phyloP scores from a whole-genome alignment of 345 rosid species.

The Cardiospermum halicacabum region DNA sequence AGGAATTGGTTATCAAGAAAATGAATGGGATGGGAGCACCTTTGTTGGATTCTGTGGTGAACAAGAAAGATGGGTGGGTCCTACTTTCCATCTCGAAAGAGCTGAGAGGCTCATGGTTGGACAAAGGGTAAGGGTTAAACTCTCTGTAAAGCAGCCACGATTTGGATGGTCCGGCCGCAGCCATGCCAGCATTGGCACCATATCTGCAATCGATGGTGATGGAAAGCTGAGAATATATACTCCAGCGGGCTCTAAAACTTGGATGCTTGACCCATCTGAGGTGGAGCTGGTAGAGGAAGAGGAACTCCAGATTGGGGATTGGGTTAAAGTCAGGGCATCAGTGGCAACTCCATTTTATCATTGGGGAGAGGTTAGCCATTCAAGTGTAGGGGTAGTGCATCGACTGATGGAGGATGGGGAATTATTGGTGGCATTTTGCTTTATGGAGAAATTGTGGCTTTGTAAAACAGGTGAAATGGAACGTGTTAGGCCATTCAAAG shows the following conservation, averaged over 20 bases:
- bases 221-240: constrained; percentile 92
- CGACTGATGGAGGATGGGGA: constrained; percentile 67
- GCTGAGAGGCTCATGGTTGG: constrained; percentile 56
- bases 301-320: constrained; percentile 75
- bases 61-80: constrained; percentile 92
- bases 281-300: constrained; percentile 80
- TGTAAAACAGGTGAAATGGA: constrained; percentile 90
- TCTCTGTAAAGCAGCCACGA: constrained; percentile 81
- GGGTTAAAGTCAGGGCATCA: constrained; percentile 73
- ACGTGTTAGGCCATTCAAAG: constrained; percentile 58
- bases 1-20: constrained; percentile 76
- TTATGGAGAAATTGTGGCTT: constrained; percentile 87
- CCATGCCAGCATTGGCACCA: constrained; percentile 72
- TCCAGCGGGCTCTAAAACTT: constrained; percentile 82
- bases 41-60: constrained; percentile 82
- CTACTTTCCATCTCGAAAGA: constrained; percentile 62
- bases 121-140: constrained; percentile 72
- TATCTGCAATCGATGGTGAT: constrained; percentile 88
- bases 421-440: constrained; percentile 81
- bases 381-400: constrained; percentile 88
- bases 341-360: constrained; percentile 75
- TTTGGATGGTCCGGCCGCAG: constrained; percentile 95
- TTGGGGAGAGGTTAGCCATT: constrained; percentile 94
- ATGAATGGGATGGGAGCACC: constrained; percentile 79
- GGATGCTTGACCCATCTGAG: constrained; percentile 97